Conservation (phyloP, 305 asterid genomes). For the Stenogyne calaminthoides region DNA sequence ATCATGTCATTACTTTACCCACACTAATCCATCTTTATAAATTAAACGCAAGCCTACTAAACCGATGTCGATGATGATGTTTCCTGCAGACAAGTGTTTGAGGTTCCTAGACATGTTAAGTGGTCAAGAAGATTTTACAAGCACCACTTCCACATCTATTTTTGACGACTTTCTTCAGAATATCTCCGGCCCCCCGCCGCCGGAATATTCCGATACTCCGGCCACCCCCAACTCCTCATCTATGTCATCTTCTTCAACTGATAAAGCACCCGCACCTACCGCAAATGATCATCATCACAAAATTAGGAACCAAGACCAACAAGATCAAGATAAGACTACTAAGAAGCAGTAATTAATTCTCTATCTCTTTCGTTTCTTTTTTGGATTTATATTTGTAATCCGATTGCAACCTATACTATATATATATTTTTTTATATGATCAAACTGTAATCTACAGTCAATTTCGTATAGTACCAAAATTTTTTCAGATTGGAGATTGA, state of each 20-base stretch:
- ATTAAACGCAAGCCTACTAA: too few relatives aligned
- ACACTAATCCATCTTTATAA: too few relatives aligned
- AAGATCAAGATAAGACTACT: conserved; percentile 43
- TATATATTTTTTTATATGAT: too few relatives aligned
- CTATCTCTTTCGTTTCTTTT: background rate
- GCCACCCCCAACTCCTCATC: conserved; percentile 68
- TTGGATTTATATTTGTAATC: too few relatives aligned
- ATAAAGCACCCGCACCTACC: conserved; percentile 32
- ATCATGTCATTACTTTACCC: too few relatives aligned
- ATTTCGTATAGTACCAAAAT: too few relatives aligned
- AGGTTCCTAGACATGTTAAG: conserved; percentile 48
- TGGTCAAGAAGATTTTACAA: conserved; percentile 33
- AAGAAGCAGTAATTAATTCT: conserved; percentile 51
- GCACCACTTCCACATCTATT: conserved; percentile 38
- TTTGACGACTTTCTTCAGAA: conserved; percentile 58
- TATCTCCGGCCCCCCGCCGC: conserved; percentile 30
- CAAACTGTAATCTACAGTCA: too few relatives aligned
- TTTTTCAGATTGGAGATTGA: too few relatives aligned
- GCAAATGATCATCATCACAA: conserved; percentile 47
- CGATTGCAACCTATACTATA: too few relatives aligned
- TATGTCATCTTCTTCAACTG: conserved; percentile 72
- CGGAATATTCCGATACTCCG: conserved; percentile 59
- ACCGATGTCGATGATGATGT: conserved; percentile 26
- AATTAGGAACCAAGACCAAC: conserved; percentile 29
- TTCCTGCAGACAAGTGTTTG: conserved; percentile 30